Evolutionary conservation across 257 asterid genomes (phyloP), one percentile per base, ranked within the genome.

Genomic region (Scutellaria galericulata): DNA sequence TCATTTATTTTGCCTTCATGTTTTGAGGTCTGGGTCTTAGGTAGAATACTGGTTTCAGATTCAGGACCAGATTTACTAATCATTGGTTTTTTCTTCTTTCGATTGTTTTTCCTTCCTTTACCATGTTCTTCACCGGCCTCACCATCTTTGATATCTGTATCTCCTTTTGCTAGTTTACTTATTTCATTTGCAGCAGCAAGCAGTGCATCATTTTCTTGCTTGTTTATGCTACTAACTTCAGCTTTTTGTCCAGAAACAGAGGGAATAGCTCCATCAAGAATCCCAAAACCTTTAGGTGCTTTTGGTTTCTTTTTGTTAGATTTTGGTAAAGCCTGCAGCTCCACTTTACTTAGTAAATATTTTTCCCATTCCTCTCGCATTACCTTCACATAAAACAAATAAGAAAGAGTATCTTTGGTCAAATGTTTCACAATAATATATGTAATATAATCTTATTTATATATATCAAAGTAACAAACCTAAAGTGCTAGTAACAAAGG

Each of bases 281-380:
- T 81, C 68, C 99, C 99, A 73, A 91, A 84, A 68, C 99, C 99
- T 83, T 91, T 94, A 57, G 90, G 83, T 69, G 84, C 83, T 81
- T 91, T 91, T 31, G 86, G 78, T 76, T 94, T 94, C 97, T 91
- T 91, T 79, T 87, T 88, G 67, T 63, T 80, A 66, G 24, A 71
- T 78, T 94, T 94, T 77, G 98, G 98, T 78, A 94, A 82, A 68
- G 97, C 86, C 66, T 88, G 91, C 83, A 94, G 80, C 86, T 94
- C 92, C 71, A 94, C 95, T 85, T 94, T 94, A 84, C 99, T 90
- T 54, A 86, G 86, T 87, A 94, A 83, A 84, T 91, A 94, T 58
- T 91, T 91, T 72, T 87, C 90, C 99, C 99, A 94, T 81, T 94
- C 97, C 77, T 86, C 90, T 63, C 42, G 80, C 97, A 94, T 89